A percentile compares a stretch with the other conserved stretches of the same genome.
These are phyloP conservation scores for Casuarina cunninghamiana DNA, from an alignment of 306 rosid species.

Conservation along the genomic window DNA sequence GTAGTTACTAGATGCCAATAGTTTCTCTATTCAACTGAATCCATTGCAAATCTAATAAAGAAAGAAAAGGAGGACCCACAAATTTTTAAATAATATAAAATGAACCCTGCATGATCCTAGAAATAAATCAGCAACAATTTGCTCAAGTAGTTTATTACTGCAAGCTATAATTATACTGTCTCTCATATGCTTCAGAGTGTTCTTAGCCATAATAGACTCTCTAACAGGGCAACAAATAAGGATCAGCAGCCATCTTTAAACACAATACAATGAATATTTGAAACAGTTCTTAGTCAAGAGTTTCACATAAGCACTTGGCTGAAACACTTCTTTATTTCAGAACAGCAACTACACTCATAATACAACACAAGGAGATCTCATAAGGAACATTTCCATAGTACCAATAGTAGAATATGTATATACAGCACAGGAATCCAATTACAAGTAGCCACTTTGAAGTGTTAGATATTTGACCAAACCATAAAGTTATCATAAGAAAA, in stretches of 20 bases:
- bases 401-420: neutral
- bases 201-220: too few species aligned
- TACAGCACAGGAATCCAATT: neutral
- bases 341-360: neutral
- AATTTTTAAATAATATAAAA: too few species aligned
- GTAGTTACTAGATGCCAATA: neutral
- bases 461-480: neutral
- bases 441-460: neutral
- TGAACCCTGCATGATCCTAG: neutral
- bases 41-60: neutral
- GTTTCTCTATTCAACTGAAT: neutral
- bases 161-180: neutral
- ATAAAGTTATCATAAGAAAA: neutral
- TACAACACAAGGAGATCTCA: neutral
- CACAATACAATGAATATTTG: neutral
- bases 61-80: neutral
- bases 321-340: neutral
- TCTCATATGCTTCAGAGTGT: neutral
- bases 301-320: neutral
- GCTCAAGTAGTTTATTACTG: neutral
- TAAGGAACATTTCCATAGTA: neutral
- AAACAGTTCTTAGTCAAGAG: neutral
- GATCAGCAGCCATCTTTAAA: neutral
- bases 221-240: neutral
- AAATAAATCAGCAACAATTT: neutral